Evolutionary conservation across 148 eudicot genomes (phyloP), one percentile per base, ranked within the genome.

Genomic region (Chenopodium album): DNA sequence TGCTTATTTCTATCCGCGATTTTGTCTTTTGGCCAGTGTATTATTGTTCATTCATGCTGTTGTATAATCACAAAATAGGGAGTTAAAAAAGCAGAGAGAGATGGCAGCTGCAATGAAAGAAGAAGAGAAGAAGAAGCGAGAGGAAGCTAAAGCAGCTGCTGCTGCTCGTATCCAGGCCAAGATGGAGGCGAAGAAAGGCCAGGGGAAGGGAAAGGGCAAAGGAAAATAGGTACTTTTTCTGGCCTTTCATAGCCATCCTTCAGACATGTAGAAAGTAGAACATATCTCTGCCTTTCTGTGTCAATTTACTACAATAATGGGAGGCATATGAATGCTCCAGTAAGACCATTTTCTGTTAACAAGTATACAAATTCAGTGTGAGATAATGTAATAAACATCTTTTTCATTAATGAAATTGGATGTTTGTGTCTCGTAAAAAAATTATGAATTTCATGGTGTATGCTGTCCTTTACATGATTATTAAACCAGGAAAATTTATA

Each of bases 141-240:
- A 94, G 82, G 98, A 96, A 79, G 99, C 99, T 34, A 96, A 96
- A 87, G 98, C 99, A 26, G 97, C 99, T 0, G 99, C 99, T 19
- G 94, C 99, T 73, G 99, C 99, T 81, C 95, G 98, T 79, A 90
- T 95, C 68, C 98, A 93, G 88, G 98, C 98, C 78, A 95, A 95
- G 90, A 77, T 95, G 88, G 94, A 92, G 10, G 90, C 98, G 22
- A 95, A 95, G 92, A 95, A 93, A 85, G 95, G 95, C 65, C 86
- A 83, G 63, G 97, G 98, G 13, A 93, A 95, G 85, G 99, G 99
- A 8, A 95, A 95, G 81, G 91, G 97, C 76, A 95, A 93, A 85
- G 94, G 85, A 26, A 95, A 95, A 84, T 95, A 84, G 82, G 74
- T 54, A 31, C 26, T 7, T 46, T 52, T 23, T 23, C 73, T 56